A percentile compares a stretch with the other conserved stretches of the same genome.
Evolutionary conservation across 768 basidiomycete genomes (phyloP).

Genomic region (Mycena pura): DNA sequence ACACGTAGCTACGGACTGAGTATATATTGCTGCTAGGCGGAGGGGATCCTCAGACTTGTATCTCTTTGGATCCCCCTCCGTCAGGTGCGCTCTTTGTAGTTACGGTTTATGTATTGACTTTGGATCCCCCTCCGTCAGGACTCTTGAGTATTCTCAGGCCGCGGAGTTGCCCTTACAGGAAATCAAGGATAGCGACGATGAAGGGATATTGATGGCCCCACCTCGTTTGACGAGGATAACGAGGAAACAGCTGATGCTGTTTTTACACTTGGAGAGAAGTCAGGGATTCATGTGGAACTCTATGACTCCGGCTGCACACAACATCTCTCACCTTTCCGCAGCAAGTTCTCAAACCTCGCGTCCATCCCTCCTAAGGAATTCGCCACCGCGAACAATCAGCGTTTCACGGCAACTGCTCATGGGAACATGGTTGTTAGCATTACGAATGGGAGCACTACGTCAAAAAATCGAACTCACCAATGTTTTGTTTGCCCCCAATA

Average conservation of each 20-base stretch:
- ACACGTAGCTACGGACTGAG: too few species aligned
- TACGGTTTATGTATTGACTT: too few species aligned
- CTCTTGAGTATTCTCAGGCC: too few species aligned
- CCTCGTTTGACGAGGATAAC: not conserved
- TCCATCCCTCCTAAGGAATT: constrained; percentile 31
- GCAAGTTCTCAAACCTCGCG: constrained; percentile 4
- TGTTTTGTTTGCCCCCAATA: constrained; percentile 27
- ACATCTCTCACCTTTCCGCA: constrained; percentile 31
- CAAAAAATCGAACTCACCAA: constrained; percentile 21
- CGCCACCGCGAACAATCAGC: constrained; percentile 31
- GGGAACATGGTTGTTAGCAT: constrained; percentile 31
- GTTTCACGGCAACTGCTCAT: constrained; percentile 29
- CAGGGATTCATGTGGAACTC: not conserved
- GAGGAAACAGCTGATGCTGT: not conserved
- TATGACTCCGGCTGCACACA: constrained; percentile 27
- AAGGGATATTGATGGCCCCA: not conserved
- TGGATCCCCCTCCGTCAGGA: too few species aligned
- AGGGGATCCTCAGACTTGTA: too few species aligned
- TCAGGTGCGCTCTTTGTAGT: too few species aligned
- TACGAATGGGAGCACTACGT: constrained; percentile 27
- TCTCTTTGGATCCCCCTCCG: too few species aligned
- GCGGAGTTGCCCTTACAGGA: too few species aligned
- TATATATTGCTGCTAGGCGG: too few species aligned
- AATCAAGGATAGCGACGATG: not conserved
- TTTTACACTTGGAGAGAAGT: not conserved